Evolutionary conservation across 1,284 basidiomycete species (phyloP), one percentile per base, ranked within the genome.

Genomic region (Apiotrichum montevideense): DNA sequence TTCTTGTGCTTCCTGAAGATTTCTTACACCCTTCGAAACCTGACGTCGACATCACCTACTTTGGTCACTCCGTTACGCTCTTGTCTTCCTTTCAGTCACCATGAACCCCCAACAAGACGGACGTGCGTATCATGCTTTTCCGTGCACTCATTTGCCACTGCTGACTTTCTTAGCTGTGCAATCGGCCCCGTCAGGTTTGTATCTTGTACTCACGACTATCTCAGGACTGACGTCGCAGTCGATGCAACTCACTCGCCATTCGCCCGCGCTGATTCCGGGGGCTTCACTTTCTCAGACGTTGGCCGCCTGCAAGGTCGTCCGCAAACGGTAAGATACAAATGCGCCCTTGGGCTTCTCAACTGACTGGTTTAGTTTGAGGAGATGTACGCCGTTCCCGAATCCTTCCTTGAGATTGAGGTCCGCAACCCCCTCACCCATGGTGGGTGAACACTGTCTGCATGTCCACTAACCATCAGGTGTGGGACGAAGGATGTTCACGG

Each of bases 391-490:
- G 87, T 93, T 8, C 90, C 90, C 37, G 96, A 99, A 77, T 96
- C 92, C 73, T 98, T 97, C 76, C 80, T 98, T 55, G 96, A 98
- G 80, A 97, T 99, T 66, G 96, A 99, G 77, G 92, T 98, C 7
- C 81, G 90, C 66, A 97, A 96, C 73, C 92, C 95, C 2, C 88
- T 95, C 76, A 99, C 96, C 0, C 94, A 98, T 70, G 94, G 93
- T 91, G 67, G 69, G 84, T 71, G 13, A 3, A 14, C 11, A n/a
- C 9, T 35, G 14, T 33, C 11, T 32, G 43, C 62, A 32, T 7
- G 11, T 34, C 5, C 5, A 29, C 37, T 43, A 11, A 15, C 50
- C 32, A 51, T 51, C n/a, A 93, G 90, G 90, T 40, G 91, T 92
- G 70, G 92, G 93, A 39, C 81, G 95, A 66, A 97, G 97, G 82